A percentile compares a stretch with the other conserved stretches of the same genome.
These are phyloP conservation scores for Suhomyces anneliseae DNA, from an alignment of 1,139 yeast species.

Conservation along the genomic window DNA sequence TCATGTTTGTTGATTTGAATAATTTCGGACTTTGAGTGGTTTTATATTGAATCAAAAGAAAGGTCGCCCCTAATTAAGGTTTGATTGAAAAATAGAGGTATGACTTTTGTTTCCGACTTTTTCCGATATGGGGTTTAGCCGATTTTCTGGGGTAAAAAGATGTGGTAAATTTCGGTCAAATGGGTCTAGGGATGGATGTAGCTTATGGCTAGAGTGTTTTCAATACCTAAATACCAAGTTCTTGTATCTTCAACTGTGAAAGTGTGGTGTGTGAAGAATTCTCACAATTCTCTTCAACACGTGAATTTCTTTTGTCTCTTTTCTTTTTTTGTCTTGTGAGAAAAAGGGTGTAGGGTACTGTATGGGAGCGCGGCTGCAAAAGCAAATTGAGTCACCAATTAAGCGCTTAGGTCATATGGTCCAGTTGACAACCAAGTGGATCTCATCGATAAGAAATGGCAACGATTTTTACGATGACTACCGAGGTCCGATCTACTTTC, in stretches of 20 bases:
- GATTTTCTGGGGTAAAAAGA: too few species aligned
- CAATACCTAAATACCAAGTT: too few species aligned
- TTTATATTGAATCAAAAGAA: background rate
- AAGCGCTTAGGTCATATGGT: too few species aligned
- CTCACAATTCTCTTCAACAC: background rate
- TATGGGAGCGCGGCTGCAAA: background rate
- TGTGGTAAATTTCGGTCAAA: too few species aligned
- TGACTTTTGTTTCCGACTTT: background rate
- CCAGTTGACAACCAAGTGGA: too few species aligned
- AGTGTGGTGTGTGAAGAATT: too few species aligned
- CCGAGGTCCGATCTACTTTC: too few species aligned
- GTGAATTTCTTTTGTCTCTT: conserved; percentile 1
- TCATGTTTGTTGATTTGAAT: conserved; percentile 47
- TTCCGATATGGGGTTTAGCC: background rate
- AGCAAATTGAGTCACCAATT: background rate
- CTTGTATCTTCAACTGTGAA: too few species aligned
- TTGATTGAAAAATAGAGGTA: background rate
- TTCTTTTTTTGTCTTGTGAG: conserved; percentile 4
- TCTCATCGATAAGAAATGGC: too few species aligned
- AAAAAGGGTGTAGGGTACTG: background rate
- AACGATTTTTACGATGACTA: too few species aligned
- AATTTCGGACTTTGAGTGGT: background rate
- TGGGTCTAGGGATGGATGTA: too few species aligned
- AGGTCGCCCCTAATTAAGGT: background rate
- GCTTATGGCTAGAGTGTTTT: too few species aligned